These are phyloP conservation scores for Ascobolus immersus DNA, from an alignment of 495 filamentous ascomycete species.

Conservation along the genomic window DNA sequence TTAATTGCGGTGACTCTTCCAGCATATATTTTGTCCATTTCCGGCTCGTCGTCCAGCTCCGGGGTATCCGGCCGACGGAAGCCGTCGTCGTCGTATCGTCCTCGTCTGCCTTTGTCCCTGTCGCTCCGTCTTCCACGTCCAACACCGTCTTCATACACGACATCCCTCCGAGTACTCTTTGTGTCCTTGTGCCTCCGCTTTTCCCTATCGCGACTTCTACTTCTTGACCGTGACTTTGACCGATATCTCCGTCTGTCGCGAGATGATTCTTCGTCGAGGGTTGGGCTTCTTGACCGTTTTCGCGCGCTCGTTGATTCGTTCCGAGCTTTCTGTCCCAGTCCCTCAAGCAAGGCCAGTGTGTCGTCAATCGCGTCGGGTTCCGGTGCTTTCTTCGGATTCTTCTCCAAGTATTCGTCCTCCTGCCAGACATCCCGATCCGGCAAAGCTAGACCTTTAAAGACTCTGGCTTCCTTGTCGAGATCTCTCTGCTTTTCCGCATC, in stretches of 20 bases:
- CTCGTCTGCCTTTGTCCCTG: slow-evolving; percentile 21
- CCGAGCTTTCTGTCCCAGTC: slow-evolving; percentile 43
- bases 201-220: slow-evolving; percentile 1
- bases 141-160: slow-evolving; percentile 41
- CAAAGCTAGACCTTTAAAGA: slow-evolving; percentile 74
- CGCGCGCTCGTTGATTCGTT: slow-evolving; percentile 13
- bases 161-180: too few relatives aligned
- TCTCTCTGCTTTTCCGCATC: slow-evolving; percentile 22
- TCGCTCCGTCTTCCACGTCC: slow-evolving; percentile 24
- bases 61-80: slow-evolving; percentile 47
- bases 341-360: slow-evolving; percentile 73
- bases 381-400: slow-evolving; percentile 13
- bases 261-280: not conserved
- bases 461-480: slow-evolving; percentile 38
- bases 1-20: slow-evolving; percentile 77
- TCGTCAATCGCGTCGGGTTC: slow-evolving; percentile 54
- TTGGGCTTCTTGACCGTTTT: slow-evolving; percentile 6
- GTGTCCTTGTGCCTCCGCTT: slow-evolving; percentile 8
- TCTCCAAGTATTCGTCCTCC: slow-evolving; percentile 22
- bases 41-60: slow-evolving; percentile 54
- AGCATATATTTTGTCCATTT: slow-evolving; percentile 70
- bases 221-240: slow-evolving; percentile 3
- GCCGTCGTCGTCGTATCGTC: slow-evolving; percentile 30
- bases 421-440: slow-evolving; percentile 52
- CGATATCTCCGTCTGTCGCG: slow-evolving; percentile 1